A percentile compares a stretch with the other conserved stretches of the same genome.
These are phyloP conservation scores for Cryptosporidium baileyi DNA, from an alignment of 169 alveolate species.

Conservation along the genomic window DNA sequence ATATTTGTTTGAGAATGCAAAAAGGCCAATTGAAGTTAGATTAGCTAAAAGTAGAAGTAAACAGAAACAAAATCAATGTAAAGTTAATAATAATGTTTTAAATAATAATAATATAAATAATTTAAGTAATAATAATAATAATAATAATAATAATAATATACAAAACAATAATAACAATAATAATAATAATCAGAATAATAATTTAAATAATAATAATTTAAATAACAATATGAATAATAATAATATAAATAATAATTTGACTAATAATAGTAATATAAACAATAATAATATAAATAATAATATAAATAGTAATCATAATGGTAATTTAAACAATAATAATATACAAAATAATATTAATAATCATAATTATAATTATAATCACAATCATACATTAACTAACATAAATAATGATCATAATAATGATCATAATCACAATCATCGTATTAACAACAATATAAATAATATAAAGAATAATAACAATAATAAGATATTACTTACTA, in stretches of 20 bases:
- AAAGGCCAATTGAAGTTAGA: slow-evolving; percentile 66
- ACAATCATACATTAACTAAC: background rate
- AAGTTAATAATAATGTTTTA: background rate
- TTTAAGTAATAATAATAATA: background rate
- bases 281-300: background rate
- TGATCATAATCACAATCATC: background rate
- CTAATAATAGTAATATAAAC: background rate
- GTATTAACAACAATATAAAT: background rate
- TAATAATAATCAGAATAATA: background rate
- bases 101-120: background rate
- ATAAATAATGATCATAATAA: background rate
- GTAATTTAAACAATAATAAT: background rate
- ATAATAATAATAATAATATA: background rate
- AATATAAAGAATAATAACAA: too few relatives aligned
- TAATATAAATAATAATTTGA: background rate
- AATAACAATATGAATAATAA: background rate
- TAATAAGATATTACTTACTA: too few relatives aligned
- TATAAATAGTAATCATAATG: background rate
- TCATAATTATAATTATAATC: background rate
- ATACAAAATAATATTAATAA: background rate
- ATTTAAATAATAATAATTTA: background rate
- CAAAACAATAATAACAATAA: background rate
- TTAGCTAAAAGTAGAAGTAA: slow-evolving; percentile 53
- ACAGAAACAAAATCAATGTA: slow-evolving; percentile 12
- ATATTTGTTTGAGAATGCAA: slow-evolving; percentile 40